Base-by-base conservation (phyloP, 768 basidiomycete species). In the Agrocybe praecox region DNA sequence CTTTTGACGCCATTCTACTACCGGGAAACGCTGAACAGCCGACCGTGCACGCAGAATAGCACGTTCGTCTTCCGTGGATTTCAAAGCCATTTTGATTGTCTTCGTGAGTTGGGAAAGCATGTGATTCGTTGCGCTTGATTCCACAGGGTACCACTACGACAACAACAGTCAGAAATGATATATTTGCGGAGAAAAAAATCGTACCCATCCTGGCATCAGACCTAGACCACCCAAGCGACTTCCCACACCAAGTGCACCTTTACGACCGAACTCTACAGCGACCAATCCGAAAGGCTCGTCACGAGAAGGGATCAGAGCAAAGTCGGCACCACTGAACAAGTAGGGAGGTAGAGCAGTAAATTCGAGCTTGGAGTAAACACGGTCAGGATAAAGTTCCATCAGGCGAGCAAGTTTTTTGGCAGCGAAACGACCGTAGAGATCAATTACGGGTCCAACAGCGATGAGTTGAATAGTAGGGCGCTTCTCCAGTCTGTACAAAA, bases 231-330 rank as follows among this genome's bases (percentile, higher is more conserved):
- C 95, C 19, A 96, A 81, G 65, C 95, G 90, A 77, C 89, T 87
- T 62, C 95, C 95, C 62, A 97, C 95, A 76, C 95, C 95, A 51
- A 97, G 84, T 53, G 95, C 95, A 80, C 95, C 95, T 72, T 96
- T 97, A 62, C 95, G 80, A 71, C 95, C 95, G 73, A 97, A 97
- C 70, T 96, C 95, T 62, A 97, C 95, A 50, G 95, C 94, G 26
- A 96, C 94, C 45, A 97, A 76, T 76, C 95, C 95, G 73, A 97
- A 97, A 2, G 95, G 95, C 66, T 97, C 95, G 67, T 97, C 95
- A 72, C 95, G 89, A 51, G 95, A 96, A 12, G 95, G 95, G 63
- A 97, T 97, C 58, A 97, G 74, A 26, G 95, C 95, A 61, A 97
- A 97, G 70, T 97, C 95, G 40, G 95, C 95, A 64, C 95, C 95